Evolutionary conservation across 2,329 filamentous ascomycete species (phyloP).

Genomic region (Lecanosticta acicola): DNA sequence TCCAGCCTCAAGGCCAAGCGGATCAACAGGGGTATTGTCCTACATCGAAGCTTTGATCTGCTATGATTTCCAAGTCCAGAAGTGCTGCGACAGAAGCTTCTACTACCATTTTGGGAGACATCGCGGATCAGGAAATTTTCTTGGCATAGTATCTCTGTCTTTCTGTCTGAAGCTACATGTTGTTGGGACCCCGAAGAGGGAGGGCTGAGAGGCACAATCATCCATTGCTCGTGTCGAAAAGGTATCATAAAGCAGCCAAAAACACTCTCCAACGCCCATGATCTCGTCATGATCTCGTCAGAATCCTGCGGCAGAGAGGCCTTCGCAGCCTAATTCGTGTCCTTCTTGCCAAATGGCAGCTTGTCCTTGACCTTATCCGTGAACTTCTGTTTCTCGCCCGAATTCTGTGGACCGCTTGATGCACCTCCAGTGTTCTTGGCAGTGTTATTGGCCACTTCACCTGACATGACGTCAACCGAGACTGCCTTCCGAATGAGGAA

Average conservation of each 20-base stretch:
- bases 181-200: no score
- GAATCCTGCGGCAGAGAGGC: background rate
- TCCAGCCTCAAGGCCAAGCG: no score
- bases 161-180: no score
- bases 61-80: no score
- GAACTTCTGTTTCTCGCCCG: constrained; percentile 22
- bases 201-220: no score
- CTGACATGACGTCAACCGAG: constrained; percentile 12
- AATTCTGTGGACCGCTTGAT: constrained; percentile 6
- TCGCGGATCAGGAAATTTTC: no score
- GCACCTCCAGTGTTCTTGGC: constrained; percentile 26
- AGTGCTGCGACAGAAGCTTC: no score
- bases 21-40: no score
- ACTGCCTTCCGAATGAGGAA: no score
- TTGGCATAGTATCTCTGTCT: no score
- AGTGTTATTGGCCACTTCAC: constrained; percentile 25
- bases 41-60: no score
- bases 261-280: background rate
- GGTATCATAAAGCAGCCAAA: background rate
- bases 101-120: no score
- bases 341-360: constrained; percentile 13
- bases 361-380: constrained; percentile 27
- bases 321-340: background rate
- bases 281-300: background rate
- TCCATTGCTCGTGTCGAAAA: background rate